Base-by-base conservation (phyloP, 1,139 yeast species). In the Diutina catenulata region DNA sequence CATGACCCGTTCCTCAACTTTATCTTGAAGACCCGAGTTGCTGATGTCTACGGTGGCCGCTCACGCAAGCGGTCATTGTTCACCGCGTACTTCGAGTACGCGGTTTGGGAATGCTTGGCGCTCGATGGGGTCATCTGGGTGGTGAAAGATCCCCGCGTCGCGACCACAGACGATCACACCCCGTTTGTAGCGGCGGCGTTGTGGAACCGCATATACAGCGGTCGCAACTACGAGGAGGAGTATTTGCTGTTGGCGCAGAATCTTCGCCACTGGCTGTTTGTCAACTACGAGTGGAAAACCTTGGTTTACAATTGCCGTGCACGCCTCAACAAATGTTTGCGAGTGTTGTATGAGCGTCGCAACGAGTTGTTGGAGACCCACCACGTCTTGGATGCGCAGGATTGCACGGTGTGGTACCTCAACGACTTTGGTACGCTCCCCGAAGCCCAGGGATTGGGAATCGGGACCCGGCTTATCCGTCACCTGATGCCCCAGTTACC, bases 1-100 rank as follows among this genome's bases (percentile, higher is more conserved):
- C 53, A 60, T 35, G 69, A 64, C 50, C 70, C 70, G 31, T 63
- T 62, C 46, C 57, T 59, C 40, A 62, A 62, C 44, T 61, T 60
- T 42, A 59, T 62, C 31, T 55, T 63, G 42, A 60, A 60, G 44
- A 63, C 68, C 8, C 42, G 43, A 10, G 44, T 46, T 28, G 52
- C 52, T 40, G 48, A 52, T 27, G 49, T 40, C 3, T 36, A 45
- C 18, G 33, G 22, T 24, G 37, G 41, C 35, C 28, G 37, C 19
- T 40, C 42, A 5, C 40, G 28, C 27, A 63, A 63, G 47, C 50
- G 51, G 43, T 63, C 60, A 43, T 53, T 62, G 46, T 53, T 62
- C 51, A 48, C 53, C 38, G 54, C 68, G 5, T 61, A 59, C 45
- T 64, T 61, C 44, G 69, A 62, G 45, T 55, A 49, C 43, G 50